Evolutionary conservation across 768 basidiomycete species (phyloP).

Genomic region (Boletus subcaerulescens): DNA sequence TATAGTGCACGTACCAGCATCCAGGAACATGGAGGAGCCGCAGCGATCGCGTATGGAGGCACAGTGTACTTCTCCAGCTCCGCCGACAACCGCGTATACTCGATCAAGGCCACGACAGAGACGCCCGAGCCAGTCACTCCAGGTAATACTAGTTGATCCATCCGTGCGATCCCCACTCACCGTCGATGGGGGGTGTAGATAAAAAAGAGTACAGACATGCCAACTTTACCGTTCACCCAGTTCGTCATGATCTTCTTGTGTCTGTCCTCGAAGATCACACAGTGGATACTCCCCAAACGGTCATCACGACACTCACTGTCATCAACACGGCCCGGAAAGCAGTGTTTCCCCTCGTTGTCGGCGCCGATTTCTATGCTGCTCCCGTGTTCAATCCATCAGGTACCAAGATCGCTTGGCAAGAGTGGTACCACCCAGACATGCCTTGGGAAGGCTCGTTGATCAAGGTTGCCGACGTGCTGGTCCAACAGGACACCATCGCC

Average conservation of each 20-base stretch:
- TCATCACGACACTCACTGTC: constrained; percentile 53
- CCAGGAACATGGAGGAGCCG: constrained; percentile 71
- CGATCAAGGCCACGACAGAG: constrained; percentile 25
- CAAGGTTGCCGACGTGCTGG: constrained; percentile 46
- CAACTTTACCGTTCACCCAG: constrained; percentile 57
- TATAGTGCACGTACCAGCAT: constrained; percentile 60
- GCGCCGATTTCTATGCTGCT: constrained; percentile 70
- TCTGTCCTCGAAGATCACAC: constrained; percentile 75
- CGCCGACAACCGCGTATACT: constrained; percentile 52
- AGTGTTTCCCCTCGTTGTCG: constrained; percentile 46
- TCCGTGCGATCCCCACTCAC: not conserved
- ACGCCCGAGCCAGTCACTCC: constrained; percentile 52
- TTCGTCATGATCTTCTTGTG: constrained; percentile 49
- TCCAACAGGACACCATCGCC: constrained; percentile 28
- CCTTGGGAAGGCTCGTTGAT: constrained; percentile 68
- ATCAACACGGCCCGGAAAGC: constrained; percentile 48
- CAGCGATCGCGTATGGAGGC: constrained; percentile 50
- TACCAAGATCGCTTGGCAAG: constrained; percentile 53
- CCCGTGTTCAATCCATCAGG: constrained; percentile 63
- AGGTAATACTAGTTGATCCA: constrained; percentile 38
- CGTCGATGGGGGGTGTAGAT: constrained; percentile 1
- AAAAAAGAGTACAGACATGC: constrained; percentile 53
- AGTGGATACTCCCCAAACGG: constrained; percentile 29
- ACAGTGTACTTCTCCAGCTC: constrained; percentile 59
- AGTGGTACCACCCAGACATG: constrained; percentile 71